These are phyloP conservation scores for Penicillium sp. DNA, from an alignment of 2,329 filamentous ascomycete species.

Conservation along the genomic window DNA sequence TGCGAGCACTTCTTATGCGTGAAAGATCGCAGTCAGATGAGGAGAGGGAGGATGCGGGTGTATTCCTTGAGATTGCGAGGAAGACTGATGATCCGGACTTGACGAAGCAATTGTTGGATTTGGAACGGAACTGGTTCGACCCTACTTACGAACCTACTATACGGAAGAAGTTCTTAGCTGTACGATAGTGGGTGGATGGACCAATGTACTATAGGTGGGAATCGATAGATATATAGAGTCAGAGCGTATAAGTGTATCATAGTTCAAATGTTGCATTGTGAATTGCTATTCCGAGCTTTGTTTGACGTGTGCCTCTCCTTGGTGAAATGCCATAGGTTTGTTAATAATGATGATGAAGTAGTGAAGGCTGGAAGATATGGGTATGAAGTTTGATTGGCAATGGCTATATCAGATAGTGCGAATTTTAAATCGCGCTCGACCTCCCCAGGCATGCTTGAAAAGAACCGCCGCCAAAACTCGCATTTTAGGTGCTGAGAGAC, in stretches of 20 bases:
- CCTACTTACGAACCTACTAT: slow-evolving; percentile 19
- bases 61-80: slow-evolving; percentile 17
- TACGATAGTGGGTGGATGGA: slow-evolving; percentile 16
- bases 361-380: neutral
- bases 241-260: neutral
- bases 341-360: neutral
- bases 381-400: neutral
- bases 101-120: slow-evolving; percentile 10
- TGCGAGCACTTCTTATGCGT: slow-evolving; percentile 34
- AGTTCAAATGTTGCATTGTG: neutral
- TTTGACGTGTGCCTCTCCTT: neutral
- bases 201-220: too few species aligned
- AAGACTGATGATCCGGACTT: slow-evolving; percentile 16
- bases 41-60: slow-evolving; percentile 10
- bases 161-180: slow-evolving; percentile 24
- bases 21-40: slow-evolving; percentile 25
- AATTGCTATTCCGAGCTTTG: neutral
- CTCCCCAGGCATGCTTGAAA: too few species aligned
- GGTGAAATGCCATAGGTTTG: too few species aligned
- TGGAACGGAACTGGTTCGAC: slow-evolving; percentile 30
- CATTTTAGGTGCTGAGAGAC: neutral
- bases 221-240: too few species aligned
- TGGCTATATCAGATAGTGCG: neutral
- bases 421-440: too few species aligned
- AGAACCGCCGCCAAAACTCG: too few species aligned